These are phyloP conservation scores for Plasmopara muralis DNA, from an alignment of 352 stramenopile species.

Conservation along the genomic window DNA sequence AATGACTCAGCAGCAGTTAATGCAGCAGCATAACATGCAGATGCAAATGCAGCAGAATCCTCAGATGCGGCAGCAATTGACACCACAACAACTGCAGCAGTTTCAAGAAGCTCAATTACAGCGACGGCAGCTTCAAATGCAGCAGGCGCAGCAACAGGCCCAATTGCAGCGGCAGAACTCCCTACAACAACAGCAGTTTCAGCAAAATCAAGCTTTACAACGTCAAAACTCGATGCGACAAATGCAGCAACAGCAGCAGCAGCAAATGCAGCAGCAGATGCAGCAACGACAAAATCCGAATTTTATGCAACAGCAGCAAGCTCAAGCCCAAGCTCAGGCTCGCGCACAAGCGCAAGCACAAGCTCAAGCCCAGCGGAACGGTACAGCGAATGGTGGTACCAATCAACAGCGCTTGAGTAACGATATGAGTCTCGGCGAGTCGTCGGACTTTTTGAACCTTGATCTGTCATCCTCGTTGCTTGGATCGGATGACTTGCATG, in stretches of 20 bases:
- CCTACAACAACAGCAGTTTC: slow-evolving; percentile 51
- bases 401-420: slow-evolving; percentile 46
- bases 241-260: slow-evolving; percentile 39
- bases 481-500: slow-evolving; percentile 49
- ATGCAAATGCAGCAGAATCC: slow-evolving; percentile 80
- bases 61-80: slow-evolving; percentile 75
- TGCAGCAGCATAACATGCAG: slow-evolving; percentile 71
- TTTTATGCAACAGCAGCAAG: slow-evolving; percentile 50
- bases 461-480: slow-evolving; percentile 70
- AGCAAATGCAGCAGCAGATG: slow-evolving; percentile 48
- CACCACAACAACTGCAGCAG: slow-evolving; percentile 74
- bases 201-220: slow-evolving; percentile 41
- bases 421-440: slow-evolving; percentile 60
- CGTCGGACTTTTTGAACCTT: slow-evolving; percentile 74
- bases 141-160: slow-evolving; percentile 47
- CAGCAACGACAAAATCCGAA: slow-evolving; percentile 54
- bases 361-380: slow-evolving; percentile 28
- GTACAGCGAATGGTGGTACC: slow-evolving; percentile 15
- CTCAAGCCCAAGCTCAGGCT: slow-evolving; percentile 22
- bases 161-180: slow-evolving; percentile 56
- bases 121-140: slow-evolving; percentile 62
- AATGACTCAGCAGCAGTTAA: slow-evolving; percentile 76
- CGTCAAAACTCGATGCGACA: slow-evolving; percentile 52
- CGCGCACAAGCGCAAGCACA: slow-evolving; percentile 22
- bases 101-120: slow-evolving; percentile 68